Base-by-base conservation (phyloP, 2,329 filamentous ascomycete species). In the Myotisia sp. region DNA sequence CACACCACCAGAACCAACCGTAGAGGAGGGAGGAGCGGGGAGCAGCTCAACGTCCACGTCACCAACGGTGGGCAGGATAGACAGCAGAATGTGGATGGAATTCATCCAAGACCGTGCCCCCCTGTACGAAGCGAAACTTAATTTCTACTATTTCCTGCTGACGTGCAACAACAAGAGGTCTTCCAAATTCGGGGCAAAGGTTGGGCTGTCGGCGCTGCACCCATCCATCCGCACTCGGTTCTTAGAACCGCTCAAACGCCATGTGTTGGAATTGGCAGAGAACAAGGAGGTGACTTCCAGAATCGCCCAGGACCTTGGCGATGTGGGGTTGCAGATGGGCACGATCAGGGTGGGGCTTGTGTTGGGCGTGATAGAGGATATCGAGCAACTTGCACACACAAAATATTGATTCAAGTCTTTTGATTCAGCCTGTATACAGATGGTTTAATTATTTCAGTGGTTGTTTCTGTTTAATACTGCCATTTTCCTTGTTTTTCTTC, bases 111-210 rank as follows among this genome's bases (percentile, higher is more conserved):
- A 60, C 1, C 34, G 55, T 12, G 48, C 51, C 2, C 49, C 55
- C 2, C 68, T 70, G 44, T 67, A 70, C 40, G 64, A 74, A 16
- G 63, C 69, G 1, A 60, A 63, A 0, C 55, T 76, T 20, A 75
- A 68, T 42, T 63, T 76, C n/a, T 67, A 74, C 44, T 73, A 70
- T 44, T 51, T 74, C 0, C 54, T 75, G 4, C 33, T 32, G 1
- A 52, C 72, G 2, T n/a, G n/a, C n/a, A n/a, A n/a, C n/a, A n/a
- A n/a, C n/a, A n/a, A n/a, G n/a, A 61, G 60, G 1, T 69, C 69
- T 1, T 47, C 56, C 8, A 54, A 60, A 10, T 51, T 74, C 1
- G 63, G 66, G 20, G 47, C 58, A 13, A 47, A 48, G 1, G 52
- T 75, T 1, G 60, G 64, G 21, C 58, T 74, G 2, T 47, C 49